These are phyloP conservation scores for Tolypocladium amazonense DNA, from an alignment of 2,329 filamentous ascomycete species.

Conservation along the genomic window DNA sequence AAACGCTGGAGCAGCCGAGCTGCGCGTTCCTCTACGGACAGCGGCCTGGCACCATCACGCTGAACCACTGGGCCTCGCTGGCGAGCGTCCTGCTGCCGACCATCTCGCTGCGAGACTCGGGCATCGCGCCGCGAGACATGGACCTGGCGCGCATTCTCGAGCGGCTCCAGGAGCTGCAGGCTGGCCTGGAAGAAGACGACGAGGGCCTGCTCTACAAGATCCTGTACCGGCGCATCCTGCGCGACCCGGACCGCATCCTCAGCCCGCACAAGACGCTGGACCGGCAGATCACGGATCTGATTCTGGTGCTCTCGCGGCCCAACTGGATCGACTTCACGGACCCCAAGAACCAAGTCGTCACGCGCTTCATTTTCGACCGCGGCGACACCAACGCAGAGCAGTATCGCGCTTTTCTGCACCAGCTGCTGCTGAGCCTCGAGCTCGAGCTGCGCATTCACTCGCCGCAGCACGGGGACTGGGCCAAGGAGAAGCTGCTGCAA, in stretches of 20 bases:
- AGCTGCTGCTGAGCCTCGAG: constrained; percentile 64
- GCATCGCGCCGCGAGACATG: constrained; percentile 49
- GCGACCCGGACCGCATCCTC: constrained; percentile 52
- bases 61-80: constrained; percentile 57
- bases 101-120: constrained; percentile 47
- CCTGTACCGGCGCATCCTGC: constrained; percentile 58
- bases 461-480: constrained; percentile 46
- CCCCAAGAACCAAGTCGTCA: constrained; percentile 61
- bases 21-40: constrained; percentile 57
- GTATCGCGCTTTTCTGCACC: constrained; percentile 63
- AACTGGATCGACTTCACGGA: constrained; percentile 66
- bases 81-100: constrained; percentile 44
- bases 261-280: constrained; percentile 55
- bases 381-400: constrained; percentile 42
- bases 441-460: constrained; percentile 61
- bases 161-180: constrained; percentile 47
- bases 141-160: constrained; percentile 46
- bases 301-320: constrained; percentile 55
- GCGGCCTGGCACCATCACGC: constrained; percentile 57
- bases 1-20: constrained; percentile 65
- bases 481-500: constrained; percentile 52
- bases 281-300: constrained; percentile 62
- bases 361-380: constrained; percentile 59
- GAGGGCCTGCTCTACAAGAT: constrained; percentile 49
- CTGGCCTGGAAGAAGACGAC: constrained; percentile 44